Evolutionary conservation across 495 filamentous ascomycete species (phyloP).

Genomic region (Tetracladium marchalianum): DNA sequence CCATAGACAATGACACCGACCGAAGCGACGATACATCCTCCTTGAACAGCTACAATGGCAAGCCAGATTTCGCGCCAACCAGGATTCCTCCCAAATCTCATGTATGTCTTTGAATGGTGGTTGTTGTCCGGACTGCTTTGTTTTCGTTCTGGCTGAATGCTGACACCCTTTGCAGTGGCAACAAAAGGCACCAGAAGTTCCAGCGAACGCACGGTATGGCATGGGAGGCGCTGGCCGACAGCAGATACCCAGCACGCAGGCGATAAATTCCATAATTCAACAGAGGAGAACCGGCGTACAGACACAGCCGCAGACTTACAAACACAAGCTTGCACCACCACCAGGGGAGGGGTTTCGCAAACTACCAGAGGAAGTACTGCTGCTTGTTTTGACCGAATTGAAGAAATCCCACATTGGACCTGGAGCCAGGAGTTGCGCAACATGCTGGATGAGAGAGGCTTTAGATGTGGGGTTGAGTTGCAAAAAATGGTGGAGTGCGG

Average conservation of each 20-base stretch:
- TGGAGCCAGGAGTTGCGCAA: conserved; percentile 47
- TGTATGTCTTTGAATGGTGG: too few species aligned
- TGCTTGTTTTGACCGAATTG: conserved; percentile 39
- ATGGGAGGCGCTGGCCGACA: conserved; percentile 4
- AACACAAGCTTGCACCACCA: conserved; percentile 1
- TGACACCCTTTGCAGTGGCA: too few species aligned
- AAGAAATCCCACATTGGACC: conserved; percentile 33
- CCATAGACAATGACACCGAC: conserved; percentile 9
- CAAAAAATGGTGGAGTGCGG: conserved; percentile 57
- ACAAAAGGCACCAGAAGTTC: not conserved
- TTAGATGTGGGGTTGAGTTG: conserved; percentile 56
- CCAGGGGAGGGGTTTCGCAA: conserved; percentile 41
- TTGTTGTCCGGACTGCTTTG: too few species aligned
- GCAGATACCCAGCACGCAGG: not conserved
- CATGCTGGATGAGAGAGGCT: conserved; percentile 71
- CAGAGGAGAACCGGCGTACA: conserved; percentile 1
- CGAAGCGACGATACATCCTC: conserved; percentile 5
- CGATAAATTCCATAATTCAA: conserved; percentile 5
- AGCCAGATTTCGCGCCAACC: too few species aligned
- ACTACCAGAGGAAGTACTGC: conserved; percentile 48
- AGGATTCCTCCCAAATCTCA: too few species aligned
- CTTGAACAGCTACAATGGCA: not conserved
- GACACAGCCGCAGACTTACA: not conserved
- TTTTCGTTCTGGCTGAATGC: too few species aligned
- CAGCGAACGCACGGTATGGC: conserved; percentile 5